Percentiles rank a stretch among this genome's conserved stretches.
Conservation (phyloP, 2,329 filamentous ascomycete genomes). For the Aspergillus niger region DNA sequence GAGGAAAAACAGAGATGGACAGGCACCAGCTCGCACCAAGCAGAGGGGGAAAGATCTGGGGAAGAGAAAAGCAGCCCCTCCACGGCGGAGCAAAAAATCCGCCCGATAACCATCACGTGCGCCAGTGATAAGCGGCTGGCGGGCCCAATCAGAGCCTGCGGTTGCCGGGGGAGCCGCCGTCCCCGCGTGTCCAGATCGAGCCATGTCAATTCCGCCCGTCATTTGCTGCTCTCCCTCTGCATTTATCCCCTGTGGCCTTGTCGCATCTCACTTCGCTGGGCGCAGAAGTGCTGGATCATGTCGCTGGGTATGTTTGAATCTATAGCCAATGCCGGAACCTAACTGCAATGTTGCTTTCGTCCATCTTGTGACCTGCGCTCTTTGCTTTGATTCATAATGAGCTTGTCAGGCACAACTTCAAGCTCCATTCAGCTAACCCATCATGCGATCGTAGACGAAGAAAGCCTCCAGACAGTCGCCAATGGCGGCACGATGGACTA, state of each 20-base stretch:
- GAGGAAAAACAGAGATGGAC: not conserved
- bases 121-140: constrained; percentile 22
- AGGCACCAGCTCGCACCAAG: constrained; percentile 12
- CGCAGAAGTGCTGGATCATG: constrained; percentile 25
- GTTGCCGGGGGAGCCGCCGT: constrained; percentile 12
- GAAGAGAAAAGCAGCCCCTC: constrained; percentile 19
- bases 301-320: constrained; percentile 26
- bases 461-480: constrained; percentile 58
- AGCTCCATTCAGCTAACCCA: constrained; percentile 5
- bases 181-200: constrained; percentile 14
- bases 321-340: not conserved
- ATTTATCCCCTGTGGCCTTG: constrained; percentile 13
- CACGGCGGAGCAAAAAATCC: constrained; percentile 20
- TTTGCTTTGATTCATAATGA: not conserved
- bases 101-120: constrained; percentile 27
- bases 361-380: not conserved
- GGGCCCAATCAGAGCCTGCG: constrained; percentile 17
- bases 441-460: constrained; percentile 46
- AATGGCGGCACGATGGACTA: constrained; percentile 61
- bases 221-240: not conserved
- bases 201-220: constrained; percentile 1
- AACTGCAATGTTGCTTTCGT: not conserved
- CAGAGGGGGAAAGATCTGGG: not conserved
- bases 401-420: not conserved
- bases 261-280: not conserved